Evolutionary conservation across 345 rosid species (phyloP).

Genomic region (Acer saccharum): DNA sequence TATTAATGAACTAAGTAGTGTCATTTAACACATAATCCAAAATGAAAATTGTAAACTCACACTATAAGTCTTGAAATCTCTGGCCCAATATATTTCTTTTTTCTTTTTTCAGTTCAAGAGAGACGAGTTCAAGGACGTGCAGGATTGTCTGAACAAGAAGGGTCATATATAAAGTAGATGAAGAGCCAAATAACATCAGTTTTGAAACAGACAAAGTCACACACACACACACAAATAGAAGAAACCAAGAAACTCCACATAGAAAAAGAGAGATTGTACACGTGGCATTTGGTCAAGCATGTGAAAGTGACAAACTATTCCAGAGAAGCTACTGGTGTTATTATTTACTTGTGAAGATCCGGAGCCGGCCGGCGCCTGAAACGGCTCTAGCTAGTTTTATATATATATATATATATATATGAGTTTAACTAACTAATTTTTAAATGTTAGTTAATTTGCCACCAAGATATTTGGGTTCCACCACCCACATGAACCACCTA

Average conservation of each 20-base stretch:
- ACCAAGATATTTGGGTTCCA: neutral
- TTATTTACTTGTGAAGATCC: neutral
- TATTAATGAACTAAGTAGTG: neutral
- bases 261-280: neutral
- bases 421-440: neutral
- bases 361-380: conserved; percentile 12
- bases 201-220: neutral
- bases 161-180: neutral
- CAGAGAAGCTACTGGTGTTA: neutral
- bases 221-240: neutral
- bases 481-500: neutral
- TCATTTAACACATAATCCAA: neutral
- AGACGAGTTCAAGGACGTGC: neutral
- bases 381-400: neutral
- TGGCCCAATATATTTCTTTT: neutral
- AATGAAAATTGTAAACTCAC: neutral
- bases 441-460: conserved; percentile 9
- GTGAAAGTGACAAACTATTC: neutral
- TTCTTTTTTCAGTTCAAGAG: neutral
- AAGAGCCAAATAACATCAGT: neutral
- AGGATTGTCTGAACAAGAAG: neutral
- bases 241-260: neutral
- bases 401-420: too few relatives aligned
- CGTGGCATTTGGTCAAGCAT: neutral
- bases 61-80: neutral